Conservation (phyloP, 2,329 filamentous ascomycete species). For the Pestalotiopsis sp. region DNA sequence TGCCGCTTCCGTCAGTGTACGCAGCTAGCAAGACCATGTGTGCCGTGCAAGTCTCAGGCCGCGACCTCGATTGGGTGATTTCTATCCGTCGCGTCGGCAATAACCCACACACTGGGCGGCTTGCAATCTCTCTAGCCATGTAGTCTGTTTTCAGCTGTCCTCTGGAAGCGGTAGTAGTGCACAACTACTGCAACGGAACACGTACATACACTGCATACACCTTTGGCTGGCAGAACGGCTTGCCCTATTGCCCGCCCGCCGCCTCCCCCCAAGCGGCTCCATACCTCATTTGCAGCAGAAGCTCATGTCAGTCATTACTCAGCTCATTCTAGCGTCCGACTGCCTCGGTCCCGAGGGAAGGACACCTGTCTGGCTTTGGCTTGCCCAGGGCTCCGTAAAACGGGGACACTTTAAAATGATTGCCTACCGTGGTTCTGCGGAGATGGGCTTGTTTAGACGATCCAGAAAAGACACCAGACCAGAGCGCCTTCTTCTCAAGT, state of each 20-base stretch:
- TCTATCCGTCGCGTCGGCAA: neutral
- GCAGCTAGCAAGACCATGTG: neutral
- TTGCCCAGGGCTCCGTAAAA: neutral
- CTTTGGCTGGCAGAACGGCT: too few species aligned
- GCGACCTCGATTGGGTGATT: neutral
- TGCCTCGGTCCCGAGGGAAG: slow-evolving; percentile 2
- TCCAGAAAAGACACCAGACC: neutral
- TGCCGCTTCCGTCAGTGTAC: neutral
- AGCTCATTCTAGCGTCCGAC: slow-evolving; percentile 1
- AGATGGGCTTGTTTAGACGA: neutral
- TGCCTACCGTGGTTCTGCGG: neutral
- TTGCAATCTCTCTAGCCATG: neutral
- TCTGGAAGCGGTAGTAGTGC: neutral
- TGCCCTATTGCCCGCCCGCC: neutral
- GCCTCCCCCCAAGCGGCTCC: neutral
- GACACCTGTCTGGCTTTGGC: neutral
- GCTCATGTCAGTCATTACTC: slow-evolving; percentile 4
- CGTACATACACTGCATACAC: too few species aligned
- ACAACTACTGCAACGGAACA: neutral
- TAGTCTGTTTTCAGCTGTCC: neutral
- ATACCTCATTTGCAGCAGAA: neutral
- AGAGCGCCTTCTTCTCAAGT: neutral
- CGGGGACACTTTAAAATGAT: neutral
- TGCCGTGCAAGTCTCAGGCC: neutral
- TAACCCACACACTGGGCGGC: neutral